phyloP scores from a whole-genome alignment of 2,329 filamentous ascomycete genomes.

The Knufia fluminis region DNA sequence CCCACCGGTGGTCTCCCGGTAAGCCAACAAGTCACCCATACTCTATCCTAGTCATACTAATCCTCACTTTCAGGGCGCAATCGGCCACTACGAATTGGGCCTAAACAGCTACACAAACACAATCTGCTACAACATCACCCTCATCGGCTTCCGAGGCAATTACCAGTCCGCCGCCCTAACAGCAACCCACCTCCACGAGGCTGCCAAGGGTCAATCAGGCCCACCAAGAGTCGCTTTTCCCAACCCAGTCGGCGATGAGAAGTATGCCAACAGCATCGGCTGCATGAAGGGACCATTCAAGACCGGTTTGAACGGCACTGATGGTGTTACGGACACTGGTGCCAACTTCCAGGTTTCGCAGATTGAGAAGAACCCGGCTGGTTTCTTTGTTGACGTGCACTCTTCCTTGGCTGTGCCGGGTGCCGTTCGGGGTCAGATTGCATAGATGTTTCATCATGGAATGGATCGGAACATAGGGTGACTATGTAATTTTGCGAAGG shows the following conservation, averaged over 20 bases:
- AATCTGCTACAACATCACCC: constrained; percentile 43
- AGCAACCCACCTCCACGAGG: constrained; percentile 49
- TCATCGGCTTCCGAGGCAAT: constrained; percentile 41
- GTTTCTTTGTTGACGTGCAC: constrained; percentile 48
- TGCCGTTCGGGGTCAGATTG: constrained; percentile 45
- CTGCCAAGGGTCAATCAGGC: constrained; percentile 36
- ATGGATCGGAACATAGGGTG: too few relatives aligned
- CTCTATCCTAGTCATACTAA: constrained; percentile 9
- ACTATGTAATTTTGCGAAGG: too few relatives aligned
- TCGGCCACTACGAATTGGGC: constrained; percentile 44
- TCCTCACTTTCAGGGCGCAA: constrained; percentile 32
- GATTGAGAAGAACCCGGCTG: constrained; percentile 43
- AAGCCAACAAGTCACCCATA: neutral
- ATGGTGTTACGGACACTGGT: constrained; percentile 40
- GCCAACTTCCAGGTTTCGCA: constrained; percentile 41
- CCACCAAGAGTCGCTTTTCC: constrained; percentile 46
- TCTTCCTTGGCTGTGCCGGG: constrained; percentile 41
- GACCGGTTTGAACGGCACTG: constrained; percentile 36
- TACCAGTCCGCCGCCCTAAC: constrained; percentile 44
- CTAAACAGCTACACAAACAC: constrained; percentile 40
- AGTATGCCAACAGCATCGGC: constrained; percentile 20
- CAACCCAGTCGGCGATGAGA: constrained; percentile 37
- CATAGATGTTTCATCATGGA: too few relatives aligned
- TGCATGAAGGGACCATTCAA: constrained; percentile 32
- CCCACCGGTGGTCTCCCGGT: constrained; percentile 12